Base-by-base conservation (phyloP, 208 protist genomes). In the Trypanosoma boissoni region DNA sequence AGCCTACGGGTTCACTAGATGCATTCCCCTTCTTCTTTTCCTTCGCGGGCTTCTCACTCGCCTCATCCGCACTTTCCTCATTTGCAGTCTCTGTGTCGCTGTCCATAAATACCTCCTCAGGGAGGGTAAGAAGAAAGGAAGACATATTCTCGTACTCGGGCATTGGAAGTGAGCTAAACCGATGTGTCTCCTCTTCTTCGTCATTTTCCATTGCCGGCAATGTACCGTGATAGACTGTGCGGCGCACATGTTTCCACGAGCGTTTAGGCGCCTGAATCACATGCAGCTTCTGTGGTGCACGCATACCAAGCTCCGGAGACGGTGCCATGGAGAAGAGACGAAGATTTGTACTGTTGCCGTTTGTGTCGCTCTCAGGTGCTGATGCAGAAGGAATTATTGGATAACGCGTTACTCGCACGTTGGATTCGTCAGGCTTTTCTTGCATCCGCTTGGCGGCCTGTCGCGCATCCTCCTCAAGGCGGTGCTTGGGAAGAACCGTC, bases 81-180 rank as follows among this genome's bases (percentile, higher is more conserved):
- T n/a, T n/a, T n/a, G n/a, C n/a, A n/a, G n/a, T n/a, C n/a, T n/a
- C n/a, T n/a, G n/a, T n/a, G n/a, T n/a, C n/a, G n/a, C n/a, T n/a
- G n/a, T n/a, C n/a, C n/a, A n/a, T n/a, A n/a, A n/a, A n/a, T n/a
- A n/a, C n/a, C n/a, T n/a, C n/a, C n/a, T n/a, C n/a, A 45, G 68
- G 59, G 29, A 76, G 50, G 7, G 36, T 41, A 3, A 81, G 41
- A 12, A 81, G 27, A 27, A 81, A 5, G 51, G 64, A 81, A 1
- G 54, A 10, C 50, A 76, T 73, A 16, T 70, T 51, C 49, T 82
- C 59, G 43, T 75, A 74, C 42, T 76, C 66, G 2, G 42, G 49
- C 1, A 82, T 2, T 28, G 69, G 76, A 9, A 69, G 44, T 3
- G 76, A 77, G 44, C 28, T 64, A 20, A 64, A 74, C 5, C 48